Base-by-base conservation (phyloP, 768 basidiomycete species). In the Xerocomellus amylosporus region DNA sequence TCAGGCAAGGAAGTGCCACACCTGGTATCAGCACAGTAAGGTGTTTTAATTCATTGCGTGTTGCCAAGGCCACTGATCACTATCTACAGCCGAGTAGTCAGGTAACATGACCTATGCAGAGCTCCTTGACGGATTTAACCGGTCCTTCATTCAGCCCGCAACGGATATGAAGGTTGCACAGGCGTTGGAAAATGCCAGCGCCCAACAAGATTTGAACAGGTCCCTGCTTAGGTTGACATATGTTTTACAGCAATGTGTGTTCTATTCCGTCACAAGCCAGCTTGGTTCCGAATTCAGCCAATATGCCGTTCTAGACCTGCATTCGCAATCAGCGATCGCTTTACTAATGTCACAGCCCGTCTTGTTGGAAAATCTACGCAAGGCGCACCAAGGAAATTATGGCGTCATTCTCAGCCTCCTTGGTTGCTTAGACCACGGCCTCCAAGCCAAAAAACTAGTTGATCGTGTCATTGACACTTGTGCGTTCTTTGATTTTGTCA, bases 381-480 rank as follows among this genome's bases (percentile, higher is more conserved):
- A 88, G 64, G 95, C 95, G 1, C 83, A 96, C 59, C 83, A 87
- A 77, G 97, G 97, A 41, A 93, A 89, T 60, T 99, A 97, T 66
- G 85, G 93, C 46, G 76, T 95, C 39, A 87, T 99, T 38, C 81
- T 98, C 30, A 93, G 92, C 64, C 78, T 99, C 43, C 77, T 98
- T 7, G 95, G 95, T n/a, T 93, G 88, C 61, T 73, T 99, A 44
- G 97, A 98, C 60, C 79, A 88, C 49, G 97, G 97, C 0, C 71
- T 86, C 33, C 82, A 83, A 60, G 82, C 86, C n/a, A 99, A 99
- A 76, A 84, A 77, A 51, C 78, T 98, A 2, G 95, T 95, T 0
- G 97, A 99, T 72, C 80, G 84, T 13, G 83, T 97, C 54, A 87
- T 98, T 51, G 95, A 99, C 67, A 79, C 85, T 46, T 75, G 77